Evolutionary conservation across 2,329 filamentous ascomycete genomes (phyloP).

Genomic region (Talaromyces sp.): DNA sequence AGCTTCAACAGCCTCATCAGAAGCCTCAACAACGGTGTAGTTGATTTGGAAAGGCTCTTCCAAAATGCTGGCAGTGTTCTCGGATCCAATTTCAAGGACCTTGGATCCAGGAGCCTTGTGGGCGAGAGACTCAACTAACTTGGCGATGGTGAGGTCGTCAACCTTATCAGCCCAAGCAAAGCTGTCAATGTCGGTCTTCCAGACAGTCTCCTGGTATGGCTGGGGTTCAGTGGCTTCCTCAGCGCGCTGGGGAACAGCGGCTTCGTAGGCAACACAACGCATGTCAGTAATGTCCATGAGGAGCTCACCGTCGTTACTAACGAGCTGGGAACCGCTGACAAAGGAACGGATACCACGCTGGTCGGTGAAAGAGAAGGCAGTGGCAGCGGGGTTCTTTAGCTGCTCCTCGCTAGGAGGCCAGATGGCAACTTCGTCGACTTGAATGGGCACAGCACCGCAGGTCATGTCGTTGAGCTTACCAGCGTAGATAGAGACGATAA

Average conservation of each 20-base stretch:
- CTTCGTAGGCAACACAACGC: conserved; percentile 21
- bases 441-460: conserved; percentile 20
- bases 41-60: neutral
- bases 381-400: conserved; percentile 4
- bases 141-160: neutral
- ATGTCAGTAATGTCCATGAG: conserved; percentile 20
- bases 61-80: neutral
- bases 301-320: conserved; percentile 9
- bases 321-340: conserved; percentile 15
- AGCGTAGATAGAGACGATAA: conserved; percentile 20
- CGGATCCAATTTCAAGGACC: conserved; percentile 5
- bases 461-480: conserved; percentile 19
- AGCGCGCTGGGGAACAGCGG: conserved; percentile 17
- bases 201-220: conserved; percentile 19
- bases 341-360: conserved; percentile 14
- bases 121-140: neutral
- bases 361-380: conserved; percentile 13
- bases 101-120: conserved; percentile 6
- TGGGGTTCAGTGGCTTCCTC: conserved; percentile 4
- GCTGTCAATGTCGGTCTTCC: conserved; percentile 20
- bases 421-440: conserved; percentile 21
- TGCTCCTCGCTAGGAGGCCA: conserved; percentile 3
- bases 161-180: conserved; percentile 2
- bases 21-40: conserved; percentile 1
- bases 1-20: conserved; percentile 3